A percentile compares a stretch with the other conserved stretches of the same genome.
Conservation (phyloP, 2,329 filamentous ascomycete species). For the Tolypocladium ophioglossoides region DNA sequence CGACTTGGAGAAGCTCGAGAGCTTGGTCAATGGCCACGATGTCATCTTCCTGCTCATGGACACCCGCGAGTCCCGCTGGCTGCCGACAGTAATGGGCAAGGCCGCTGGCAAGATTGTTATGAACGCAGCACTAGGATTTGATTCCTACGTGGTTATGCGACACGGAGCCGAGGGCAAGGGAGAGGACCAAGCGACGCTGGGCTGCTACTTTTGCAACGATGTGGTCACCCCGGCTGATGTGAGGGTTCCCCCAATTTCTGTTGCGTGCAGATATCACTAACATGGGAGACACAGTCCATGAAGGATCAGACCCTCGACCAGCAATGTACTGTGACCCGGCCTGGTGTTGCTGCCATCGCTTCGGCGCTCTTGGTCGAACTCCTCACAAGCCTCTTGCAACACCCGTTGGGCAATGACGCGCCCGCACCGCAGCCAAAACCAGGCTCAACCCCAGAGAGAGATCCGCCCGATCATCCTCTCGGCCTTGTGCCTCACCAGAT, state of each 20-base stretch:
- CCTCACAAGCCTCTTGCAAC: conserved; percentile 77
- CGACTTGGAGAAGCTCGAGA: conserved; percentile 66
- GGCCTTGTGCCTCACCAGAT: conserved; percentile 72
- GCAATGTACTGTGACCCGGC: conserved; percentile 93
- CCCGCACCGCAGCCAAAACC: conserved; percentile 39
- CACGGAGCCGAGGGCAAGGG: conserved; percentile 60
- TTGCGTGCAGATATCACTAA: neutral
- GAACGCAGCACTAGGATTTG: conserved; percentile 92
- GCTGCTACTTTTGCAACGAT: conserved; percentile 98
- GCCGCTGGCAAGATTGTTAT: conserved; percentile 87
- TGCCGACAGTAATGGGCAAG: conserved; percentile 94
- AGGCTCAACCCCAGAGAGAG: conserved; percentile 36
- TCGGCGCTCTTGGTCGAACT: conserved; percentile 87
- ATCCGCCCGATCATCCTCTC: conserved; percentile 48
- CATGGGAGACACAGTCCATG: conserved; percentile 52
- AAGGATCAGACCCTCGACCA: conserved; percentile 95
- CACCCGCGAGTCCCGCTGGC: conserved; percentile 85
- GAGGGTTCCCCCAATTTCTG: conserved; percentile 27
- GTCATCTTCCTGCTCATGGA: conserved; percentile 96
- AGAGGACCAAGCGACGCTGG: conserved; percentile 56
- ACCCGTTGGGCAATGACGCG: conserved; percentile 58
- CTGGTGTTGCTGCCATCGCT: conserved; percentile 84
- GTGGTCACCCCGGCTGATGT: conserved; percentile 91
- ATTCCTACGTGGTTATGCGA: conserved; percentile 94
- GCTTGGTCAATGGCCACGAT: conserved; percentile 75